Conservation (phyloP, 805 yeast genomes). For the Starmerella roubikii region DNA sequence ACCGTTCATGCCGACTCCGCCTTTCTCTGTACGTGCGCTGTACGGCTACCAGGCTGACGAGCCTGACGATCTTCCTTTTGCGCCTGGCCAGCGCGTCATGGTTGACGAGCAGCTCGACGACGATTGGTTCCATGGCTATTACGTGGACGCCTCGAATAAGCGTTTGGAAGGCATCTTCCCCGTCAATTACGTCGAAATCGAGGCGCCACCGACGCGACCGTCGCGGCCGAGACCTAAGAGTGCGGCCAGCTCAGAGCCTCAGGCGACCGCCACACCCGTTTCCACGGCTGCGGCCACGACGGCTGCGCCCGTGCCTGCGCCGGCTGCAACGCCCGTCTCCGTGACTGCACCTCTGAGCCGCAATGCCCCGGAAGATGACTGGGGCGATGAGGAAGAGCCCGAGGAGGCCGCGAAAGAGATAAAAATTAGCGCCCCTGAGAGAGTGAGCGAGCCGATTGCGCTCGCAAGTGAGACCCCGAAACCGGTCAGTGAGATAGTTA, state of each 20-base stretch:
- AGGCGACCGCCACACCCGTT: no score
- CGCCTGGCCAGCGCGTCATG: conserved; percentile 51
- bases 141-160: conserved; percentile 33
- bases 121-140: conserved; percentile 78
- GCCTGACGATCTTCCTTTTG: conserved; percentile 71
- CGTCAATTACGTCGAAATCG: conserved; percentile 54
- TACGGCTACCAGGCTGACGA: conserved; percentile 57
- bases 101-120: conserved; percentile 77
- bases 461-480: no score
- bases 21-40: conserved; percentile 57
- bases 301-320: neutral
- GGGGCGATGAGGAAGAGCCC: conserved; percentile 18
- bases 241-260: neutral
- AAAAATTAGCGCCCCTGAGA: no score
- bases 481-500: no score
- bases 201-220: conserved; percentile 12
- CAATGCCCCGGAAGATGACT: conserved; percentile 14
- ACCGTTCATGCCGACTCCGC: conserved; percentile 26
- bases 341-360: neutral
- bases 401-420: conserved; percentile 18
- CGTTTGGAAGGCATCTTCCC: conserved; percentile 70
- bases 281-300: no score
- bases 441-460: no score
- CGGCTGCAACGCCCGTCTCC: neutral
- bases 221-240: conserved; percentile 4